Conservation (phyloP, 2,329 filamentous ascomycete genomes). For the Achaetomium macrosporum region DNA sequence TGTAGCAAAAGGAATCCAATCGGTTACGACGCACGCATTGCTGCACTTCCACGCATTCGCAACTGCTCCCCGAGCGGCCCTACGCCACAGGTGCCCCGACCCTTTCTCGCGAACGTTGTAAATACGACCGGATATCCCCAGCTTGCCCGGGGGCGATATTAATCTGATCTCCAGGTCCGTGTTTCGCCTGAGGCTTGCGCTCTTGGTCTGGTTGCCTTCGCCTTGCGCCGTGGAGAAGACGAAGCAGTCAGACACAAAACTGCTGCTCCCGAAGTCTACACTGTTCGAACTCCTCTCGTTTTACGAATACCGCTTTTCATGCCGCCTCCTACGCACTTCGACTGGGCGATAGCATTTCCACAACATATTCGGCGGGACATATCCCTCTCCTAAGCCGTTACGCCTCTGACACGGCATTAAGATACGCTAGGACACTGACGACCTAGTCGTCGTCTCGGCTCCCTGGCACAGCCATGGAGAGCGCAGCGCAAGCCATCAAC, state of each 20-base stretch:
- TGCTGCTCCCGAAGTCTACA: background rate
- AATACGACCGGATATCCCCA: no score
- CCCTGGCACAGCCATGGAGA: constrained; percentile 25
- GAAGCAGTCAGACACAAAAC: background rate
- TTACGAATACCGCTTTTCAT: constrained; percentile 6
- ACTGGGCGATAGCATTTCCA: background rate
- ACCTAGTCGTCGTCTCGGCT: constrained; percentile 19
- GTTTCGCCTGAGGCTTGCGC: background rate
- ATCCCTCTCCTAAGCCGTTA: background rate
- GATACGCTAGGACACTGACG: constrained; percentile 6
- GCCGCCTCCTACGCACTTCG: background rate
- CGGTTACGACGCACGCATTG: no score
- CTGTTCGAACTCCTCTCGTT: no score
- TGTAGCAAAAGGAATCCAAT: no score
- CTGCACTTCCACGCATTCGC: no score
- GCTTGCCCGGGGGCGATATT: background rate
- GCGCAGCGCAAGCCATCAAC: constrained; percentile 25
- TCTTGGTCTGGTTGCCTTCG: background rate
- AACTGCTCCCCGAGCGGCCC: no score
- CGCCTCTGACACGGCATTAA: background rate
- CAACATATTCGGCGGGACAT: background rate
- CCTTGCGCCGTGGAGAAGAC: background rate
- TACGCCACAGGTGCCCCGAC: no score
- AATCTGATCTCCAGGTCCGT: background rate
- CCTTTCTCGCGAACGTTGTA: no score